Evolutionary conservation across 352 stramenopile genomes (phyloP).

Genomic region (Pythium apleroticum): DNA sequence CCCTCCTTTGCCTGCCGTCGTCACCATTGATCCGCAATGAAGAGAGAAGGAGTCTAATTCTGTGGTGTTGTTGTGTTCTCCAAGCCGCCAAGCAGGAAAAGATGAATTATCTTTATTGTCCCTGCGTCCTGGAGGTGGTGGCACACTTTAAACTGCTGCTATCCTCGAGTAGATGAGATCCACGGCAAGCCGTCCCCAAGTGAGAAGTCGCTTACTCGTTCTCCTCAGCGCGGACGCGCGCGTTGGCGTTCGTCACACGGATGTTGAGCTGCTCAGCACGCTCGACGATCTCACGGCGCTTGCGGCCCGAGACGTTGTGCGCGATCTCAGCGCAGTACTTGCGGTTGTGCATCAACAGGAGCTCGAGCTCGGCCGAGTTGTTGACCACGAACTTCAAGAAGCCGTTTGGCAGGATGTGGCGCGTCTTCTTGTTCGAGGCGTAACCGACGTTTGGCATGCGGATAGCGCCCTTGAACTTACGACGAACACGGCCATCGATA

Average conservation of each 20-base stretch:
- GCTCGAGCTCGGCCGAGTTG: constrained; percentile 98
- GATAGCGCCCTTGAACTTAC: constrained; percentile 98
- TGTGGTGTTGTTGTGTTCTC: constrained; percentile 21
- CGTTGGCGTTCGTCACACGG: constrained; percentile 97
- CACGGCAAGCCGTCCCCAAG: constrained; percentile 22
- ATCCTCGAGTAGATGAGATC: constrained; percentile 33
- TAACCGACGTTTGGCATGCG: constrained; percentile 99
- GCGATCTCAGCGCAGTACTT: constrained; percentile 99
- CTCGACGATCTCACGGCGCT: constrained; percentile 97
- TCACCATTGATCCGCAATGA: too few relatives aligned
- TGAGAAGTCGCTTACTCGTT: constrained; percentile 75
- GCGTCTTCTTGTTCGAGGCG: constrained; percentile 98
- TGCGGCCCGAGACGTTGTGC: constrained; percentile 96
- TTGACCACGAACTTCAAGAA: constrained; percentile 99
- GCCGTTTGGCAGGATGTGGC: constrained; percentile 97
- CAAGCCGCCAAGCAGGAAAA: constrained; percentile 33
- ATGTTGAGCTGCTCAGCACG: constrained; percentile 98
- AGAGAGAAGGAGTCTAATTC: too few relatives aligned
- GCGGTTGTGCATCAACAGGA: constrained; percentile 93
- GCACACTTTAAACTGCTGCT: constrained; percentile 34
- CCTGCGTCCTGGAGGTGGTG: constrained; percentile 20
- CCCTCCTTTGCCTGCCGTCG: too few relatives aligned
- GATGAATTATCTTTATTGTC: constrained; percentile 35
- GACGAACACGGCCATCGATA: constrained; percentile 99
- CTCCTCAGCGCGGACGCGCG: constrained; percentile 97